Base-by-base conservation (phyloP, 1,284 basidiomycete species). In the Apiotrichum brassicae region DNA sequence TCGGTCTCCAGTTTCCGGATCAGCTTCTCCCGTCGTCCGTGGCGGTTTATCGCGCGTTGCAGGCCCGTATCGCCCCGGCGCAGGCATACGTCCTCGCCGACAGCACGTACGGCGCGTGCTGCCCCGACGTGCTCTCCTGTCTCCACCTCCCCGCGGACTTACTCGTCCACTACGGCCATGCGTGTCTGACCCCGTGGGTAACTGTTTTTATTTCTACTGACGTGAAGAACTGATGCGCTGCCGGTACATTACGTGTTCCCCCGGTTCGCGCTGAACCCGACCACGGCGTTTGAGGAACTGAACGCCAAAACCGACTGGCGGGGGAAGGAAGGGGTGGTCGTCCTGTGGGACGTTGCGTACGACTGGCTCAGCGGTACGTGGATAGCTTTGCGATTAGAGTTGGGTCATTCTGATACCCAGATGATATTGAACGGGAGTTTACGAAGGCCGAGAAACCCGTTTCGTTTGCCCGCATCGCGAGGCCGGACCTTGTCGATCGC, bases 91-190 rank as follows among this genome's bases (percentile, higher is more conserved):
- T 97, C 6, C 79, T 97, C 18, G 93, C 93, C 13, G 94, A 97
- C 73, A 97, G 93, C 23, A 95, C 92, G 24, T 97, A 97, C 71
- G 94, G 93, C 68, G 92, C 87, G 63, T 99, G 94, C 67, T 98
- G 94, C 66, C 91, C 95, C 4, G 95, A 99, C 67, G 88, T 97
- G 63, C 86, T 98, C 4, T 87, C 91, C 8, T 93, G 94, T 6
- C 84, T 92, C 57, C 95, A 98, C 68, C 84, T 94, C 36, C 83
- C 93, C 56, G 91, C 93, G 0, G 88, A 97, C 64, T 81, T 86
- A 9, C 79, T 97, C 53, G 84, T 99, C 6, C 94, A 98, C 68
- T 97, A 95, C 64, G 94, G 95, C 1, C 89, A 97, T 75, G 92
- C 94, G 0, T 99, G 95, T 72, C 80, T 98, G 76, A 92, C 62